phyloP scores from a whole-genome alignment of 441 rosid species.

The Eutrema salsugineum region DNA sequence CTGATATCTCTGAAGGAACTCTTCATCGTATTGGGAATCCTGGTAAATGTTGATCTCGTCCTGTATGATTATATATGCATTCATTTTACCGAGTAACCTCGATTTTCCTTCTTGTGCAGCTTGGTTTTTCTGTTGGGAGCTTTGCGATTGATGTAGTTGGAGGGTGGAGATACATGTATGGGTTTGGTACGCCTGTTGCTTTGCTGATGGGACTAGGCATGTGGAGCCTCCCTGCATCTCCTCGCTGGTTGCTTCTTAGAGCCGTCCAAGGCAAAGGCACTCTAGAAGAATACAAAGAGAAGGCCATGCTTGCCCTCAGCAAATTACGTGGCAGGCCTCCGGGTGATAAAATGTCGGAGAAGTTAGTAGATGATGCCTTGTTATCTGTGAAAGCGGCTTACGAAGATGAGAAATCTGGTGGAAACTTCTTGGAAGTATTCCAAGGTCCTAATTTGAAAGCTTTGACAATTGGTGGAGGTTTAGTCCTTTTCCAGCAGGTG shows the following conservation, averaged over 20 bases:
- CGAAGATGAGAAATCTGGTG: slow-evolving; percentile 58
- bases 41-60: slow-evolving; percentile 48
- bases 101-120: slow-evolving; percentile 37
- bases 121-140: slow-evolving; percentile 91
- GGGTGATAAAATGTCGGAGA: slow-evolving; percentile 71
- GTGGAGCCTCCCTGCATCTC: slow-evolving; percentile 95
- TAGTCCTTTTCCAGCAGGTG: slow-evolving; percentile 98
- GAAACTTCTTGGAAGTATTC: slow-evolving; percentile 78
- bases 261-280: slow-evolving; percentile 80
- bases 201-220: slow-evolving; percentile 82
- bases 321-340: slow-evolving; percentile 78
- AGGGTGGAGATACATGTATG: slow-evolving; percentile 98
- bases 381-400: slow-evolving; percentile 67
- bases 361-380: slow-evolving; percentile 69
- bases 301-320: slow-evolving; percentile 70
- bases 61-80: background rate
- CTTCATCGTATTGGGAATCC: slow-evolving; percentile 89
- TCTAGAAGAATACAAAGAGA: slow-evolving; percentile 72
- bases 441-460: slow-evolving; percentile 95
- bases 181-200: slow-evolving; percentile 65
- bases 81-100: background rate
- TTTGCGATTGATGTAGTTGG: slow-evolving; percentile 74
- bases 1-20: slow-evolving; percentile 87
- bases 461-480: slow-evolving; percentile 86
- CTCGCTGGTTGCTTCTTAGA: slow-evolving; percentile 96